A percentile compares a stretch with the other conserved stretches of the same genome.
Conservation (phyloP, 139 green algal genomes). For the Auxenochlorella protothecoides region DNA sequence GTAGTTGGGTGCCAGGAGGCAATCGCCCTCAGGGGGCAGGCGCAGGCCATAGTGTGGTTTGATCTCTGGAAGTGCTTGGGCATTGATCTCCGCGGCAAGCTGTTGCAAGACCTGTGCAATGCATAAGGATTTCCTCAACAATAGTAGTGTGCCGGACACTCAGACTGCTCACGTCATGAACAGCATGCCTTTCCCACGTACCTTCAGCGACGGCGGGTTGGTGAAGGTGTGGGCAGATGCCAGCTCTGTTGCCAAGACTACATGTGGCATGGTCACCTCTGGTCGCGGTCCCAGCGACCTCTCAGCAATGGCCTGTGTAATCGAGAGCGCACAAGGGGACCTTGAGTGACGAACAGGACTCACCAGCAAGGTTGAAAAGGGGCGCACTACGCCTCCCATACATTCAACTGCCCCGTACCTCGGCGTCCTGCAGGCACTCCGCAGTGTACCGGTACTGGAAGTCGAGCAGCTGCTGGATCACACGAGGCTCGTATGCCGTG, state of each 20-base stretch:
- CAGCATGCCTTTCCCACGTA: no score
- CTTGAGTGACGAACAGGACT: not conserved
- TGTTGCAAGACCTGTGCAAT: constrained; percentile 14
- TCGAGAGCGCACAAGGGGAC: not conserved
- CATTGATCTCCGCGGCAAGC: constrained; percentile 37
- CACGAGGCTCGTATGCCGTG: constrained; percentile 62
- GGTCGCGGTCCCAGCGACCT: not conserved
- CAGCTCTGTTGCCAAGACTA: not conserved
- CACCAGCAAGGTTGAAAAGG: no score
- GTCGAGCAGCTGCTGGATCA: constrained; percentile 67
- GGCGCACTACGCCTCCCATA: no score
- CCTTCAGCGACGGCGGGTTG: constrained; percentile 26
- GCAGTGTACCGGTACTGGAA: constrained; percentile 70
- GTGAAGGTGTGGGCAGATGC: not conserved
- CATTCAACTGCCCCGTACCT: constrained; percentile 19
- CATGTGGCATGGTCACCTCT: not conserved
- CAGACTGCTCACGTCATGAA: no score
- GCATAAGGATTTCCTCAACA: no score
- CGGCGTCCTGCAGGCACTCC: constrained; percentile 62
- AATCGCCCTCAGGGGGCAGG: constrained; percentile 23
- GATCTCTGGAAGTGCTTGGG: constrained; percentile 30
- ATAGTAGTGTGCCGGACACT: no score
- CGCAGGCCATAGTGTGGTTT: constrained; percentile 16
- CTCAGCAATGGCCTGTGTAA: not conserved
- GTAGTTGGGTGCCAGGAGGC: constrained; percentile 31